Evolutionary conservation across 1,284 basidiomycete genomes (phyloP).

Genomic region (Ustilago vetiveriae): DNA sequence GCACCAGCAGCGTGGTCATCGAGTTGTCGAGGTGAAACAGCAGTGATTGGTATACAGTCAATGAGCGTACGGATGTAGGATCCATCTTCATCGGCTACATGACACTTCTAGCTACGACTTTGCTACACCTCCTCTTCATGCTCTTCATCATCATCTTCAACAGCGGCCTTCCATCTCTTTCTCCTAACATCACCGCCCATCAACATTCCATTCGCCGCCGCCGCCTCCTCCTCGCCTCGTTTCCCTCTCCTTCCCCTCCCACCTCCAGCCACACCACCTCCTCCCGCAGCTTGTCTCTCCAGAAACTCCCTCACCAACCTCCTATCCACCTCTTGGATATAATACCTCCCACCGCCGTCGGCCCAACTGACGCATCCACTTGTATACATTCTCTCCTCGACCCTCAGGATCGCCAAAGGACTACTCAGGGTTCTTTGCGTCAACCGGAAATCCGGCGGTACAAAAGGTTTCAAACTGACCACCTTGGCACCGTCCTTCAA

Average conservation of each 20-base stretch:
- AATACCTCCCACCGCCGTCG: conserved; percentile 62
- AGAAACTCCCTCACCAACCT: conserved; percentile 42
- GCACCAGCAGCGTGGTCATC: no score
- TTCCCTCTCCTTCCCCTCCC: neutral
- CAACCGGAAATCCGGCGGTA: conserved; percentile 70
- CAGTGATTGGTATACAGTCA: neutral
- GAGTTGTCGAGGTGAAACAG: neutral
- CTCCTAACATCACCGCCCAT: conserved; percentile 32
- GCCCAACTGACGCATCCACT: conserved; percentile 64
- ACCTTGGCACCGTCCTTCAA: conserved; percentile 71
- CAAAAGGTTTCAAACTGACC: conserved; percentile 72
- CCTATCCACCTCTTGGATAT: conserved; percentile 59
- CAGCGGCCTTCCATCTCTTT: conserved; percentile 34
- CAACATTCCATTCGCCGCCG: conserved; percentile 17
- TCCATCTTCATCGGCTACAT: no score
- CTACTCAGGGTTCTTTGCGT: conserved; percentile 67
- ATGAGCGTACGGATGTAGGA: no score
- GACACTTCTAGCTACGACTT: no score
- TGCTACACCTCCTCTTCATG: conserved; percentile 16
- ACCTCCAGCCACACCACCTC: neutral
- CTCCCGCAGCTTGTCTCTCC: conserved; percentile 7
- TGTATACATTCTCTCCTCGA: conserved; percentile 54
- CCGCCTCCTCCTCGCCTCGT: neutral
- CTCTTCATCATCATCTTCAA: conserved; percentile 28
- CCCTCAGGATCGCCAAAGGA: conserved; percentile 62